Conservation (phyloP, 345 rosid species). For the Rubroshorea leprosula region DNA sequence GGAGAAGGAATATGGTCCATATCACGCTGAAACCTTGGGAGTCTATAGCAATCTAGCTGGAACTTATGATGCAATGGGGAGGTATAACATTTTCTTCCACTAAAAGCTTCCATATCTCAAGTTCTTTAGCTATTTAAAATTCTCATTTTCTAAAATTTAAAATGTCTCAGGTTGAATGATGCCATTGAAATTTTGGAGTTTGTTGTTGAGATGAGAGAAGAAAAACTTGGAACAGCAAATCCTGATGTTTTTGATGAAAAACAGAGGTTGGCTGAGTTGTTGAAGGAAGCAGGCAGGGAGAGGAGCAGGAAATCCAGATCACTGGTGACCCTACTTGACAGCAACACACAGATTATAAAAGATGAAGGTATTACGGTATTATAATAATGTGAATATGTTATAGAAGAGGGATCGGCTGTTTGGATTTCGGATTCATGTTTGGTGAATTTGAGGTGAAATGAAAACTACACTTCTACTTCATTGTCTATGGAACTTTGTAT, state of each 20-base stretch:
- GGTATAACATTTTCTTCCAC: slow-evolving; percentile 34
- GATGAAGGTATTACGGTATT: slow-evolving; percentile 30
- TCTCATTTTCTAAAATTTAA: slow-evolving; percentile 5
- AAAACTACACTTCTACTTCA: slow-evolving; percentile 11
- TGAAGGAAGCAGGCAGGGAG: slow-evolving; percentile 87
- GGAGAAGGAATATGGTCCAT: slow-evolving; percentile 86
- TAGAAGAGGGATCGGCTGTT: slow-evolving; percentile 18
- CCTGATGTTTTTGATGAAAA: slow-evolving; percentile 87
- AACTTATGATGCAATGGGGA: slow-evolving; percentile 97
- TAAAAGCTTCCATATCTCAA: neutral
- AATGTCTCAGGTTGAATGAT: slow-evolving; percentile 58
- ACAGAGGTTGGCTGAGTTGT: slow-evolving; percentile 56
- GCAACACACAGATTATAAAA: slow-evolving; percentile 24
- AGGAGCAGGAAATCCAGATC: slow-evolving; percentile 67
- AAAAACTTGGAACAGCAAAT: slow-evolving; percentile 95
- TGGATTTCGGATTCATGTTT: slow-evolving; percentile 18
- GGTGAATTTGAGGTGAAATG: slow-evolving; percentile 11
- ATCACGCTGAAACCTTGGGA: slow-evolving; percentile 84
- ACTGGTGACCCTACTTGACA: slow-evolving; percentile 63
- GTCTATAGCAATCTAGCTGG: slow-evolving; percentile 96
- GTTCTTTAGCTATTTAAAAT: neutral
- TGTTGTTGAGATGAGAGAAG: slow-evolving; percentile 86
- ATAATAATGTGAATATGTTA: slow-evolving; percentile 18
- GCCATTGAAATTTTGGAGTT: slow-evolving; percentile 84
- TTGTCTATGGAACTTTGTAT: slow-evolving; percentile 21